Base-by-base conservation (phyloP, 2,329 filamentous ascomycete genomes). In the Aspergillus transmontanensis region DNA sequence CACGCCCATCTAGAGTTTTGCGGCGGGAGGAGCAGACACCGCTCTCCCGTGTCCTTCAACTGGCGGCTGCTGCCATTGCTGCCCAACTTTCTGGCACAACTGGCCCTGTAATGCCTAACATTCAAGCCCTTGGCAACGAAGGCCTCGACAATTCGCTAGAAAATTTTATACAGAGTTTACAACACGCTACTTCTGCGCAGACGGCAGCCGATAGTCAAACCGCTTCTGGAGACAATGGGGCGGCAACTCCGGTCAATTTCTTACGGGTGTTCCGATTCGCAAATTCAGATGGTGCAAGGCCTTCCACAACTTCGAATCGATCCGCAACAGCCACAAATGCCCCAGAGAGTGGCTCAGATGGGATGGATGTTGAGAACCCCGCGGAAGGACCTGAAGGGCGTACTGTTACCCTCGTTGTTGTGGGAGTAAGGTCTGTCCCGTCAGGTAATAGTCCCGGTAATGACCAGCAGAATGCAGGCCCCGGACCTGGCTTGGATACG, bases 181-280 rank as follows among this genome's bases (percentile, higher is more conserved):
- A 88, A 69, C 86, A 87, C 66, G 86, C 85, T 32, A 84, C 87
- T n/a, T 86, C 85, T 43, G 81, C 85, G 1, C 81, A 87, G 67
- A 73, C 85, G 30, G 46, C 71, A 39, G 79, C 79, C 32, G 76
- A 79, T 51, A 69, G 73, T 39, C 61, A 74, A 36, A 79, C 73
- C 57, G 64, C 72, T 26, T 68, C 78, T 53, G 71, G 62, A 30
- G 68, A 74, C 32, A 80, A 81, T 30, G 80, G 80, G 43, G 79
- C 80, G 36, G 76, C 83, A 10, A 81, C 84, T 12, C 86, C 88
- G 4, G 80, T 90, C 63, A 90, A 90, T 72, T 90, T 90, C 73
- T 85, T 90, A 75, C 81, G 88, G 61, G 89, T 90, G 76, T 90
- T 90, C 74, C 81, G 88, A 54, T 90, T 90, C 75, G 86, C 86